Evolutionary conservation across 164 flowering plant genomes (phyloP).

Genomic region (Cinnamomum chago): DNA sequence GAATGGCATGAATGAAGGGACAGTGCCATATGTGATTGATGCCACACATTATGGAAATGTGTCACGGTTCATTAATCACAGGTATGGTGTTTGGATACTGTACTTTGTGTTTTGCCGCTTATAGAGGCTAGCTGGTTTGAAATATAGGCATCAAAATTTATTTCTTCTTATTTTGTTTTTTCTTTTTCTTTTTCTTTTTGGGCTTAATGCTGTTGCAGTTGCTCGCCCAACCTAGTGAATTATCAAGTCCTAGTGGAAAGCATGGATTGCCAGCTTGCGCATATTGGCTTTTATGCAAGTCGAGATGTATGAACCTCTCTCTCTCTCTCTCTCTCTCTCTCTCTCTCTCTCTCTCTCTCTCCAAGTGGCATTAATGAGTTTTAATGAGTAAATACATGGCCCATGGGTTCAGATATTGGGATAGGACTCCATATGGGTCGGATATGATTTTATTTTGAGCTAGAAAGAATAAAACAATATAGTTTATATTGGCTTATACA

Average conservation of each 20-base stretch:
- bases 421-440: too few species aligned
- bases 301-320: slow-evolving; percentile 64
- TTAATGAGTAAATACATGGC: too few species aligned
- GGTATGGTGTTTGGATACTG: slow-evolving; percentile 33
- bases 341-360: slow-evolving; percentile 4
- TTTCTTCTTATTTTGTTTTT: background rate
- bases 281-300: slow-evolving; percentile 83
- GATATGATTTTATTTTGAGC: too few species aligned
- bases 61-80: slow-evolving; percentile 90
- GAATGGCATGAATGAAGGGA: slow-evolving; percentile 62
- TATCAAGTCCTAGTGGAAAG: slow-evolving; percentile 92
- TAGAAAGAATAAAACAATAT: too few species aligned
- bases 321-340: slow-evolving; percentile 18
- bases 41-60: slow-evolving; percentile 87
- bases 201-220: slow-evolving; percentile 38
- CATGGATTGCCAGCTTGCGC: slow-evolving; percentile 85
- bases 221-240: slow-evolving; percentile 80
- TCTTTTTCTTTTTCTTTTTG: background rate
- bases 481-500: too few species aligned
- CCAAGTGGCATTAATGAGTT: too few species aligned
- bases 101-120: background rate
- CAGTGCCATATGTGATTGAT: slow-evolving; percentile 59
- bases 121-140: background rate
- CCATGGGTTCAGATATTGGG: too few species aligned
- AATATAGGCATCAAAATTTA: background rate